Conservation (phyloP, 352 stramenopile species). For the Peronospora destructor region DNA sequence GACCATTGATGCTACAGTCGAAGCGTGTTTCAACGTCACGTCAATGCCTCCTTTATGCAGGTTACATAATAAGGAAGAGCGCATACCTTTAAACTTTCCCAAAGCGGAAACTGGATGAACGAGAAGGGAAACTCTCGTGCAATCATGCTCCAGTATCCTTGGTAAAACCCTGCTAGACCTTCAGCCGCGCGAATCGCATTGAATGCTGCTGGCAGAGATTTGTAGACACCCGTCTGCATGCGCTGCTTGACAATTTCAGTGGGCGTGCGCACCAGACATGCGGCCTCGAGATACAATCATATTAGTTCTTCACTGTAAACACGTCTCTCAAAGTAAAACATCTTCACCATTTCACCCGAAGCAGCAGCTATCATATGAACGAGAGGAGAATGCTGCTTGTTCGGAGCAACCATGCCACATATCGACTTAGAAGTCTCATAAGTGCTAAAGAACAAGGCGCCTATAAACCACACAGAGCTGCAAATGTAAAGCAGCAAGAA, state of each 20-base stretch:
- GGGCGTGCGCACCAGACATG: slow-evolving; percentile 96
- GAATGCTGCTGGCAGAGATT: slow-evolving; percentile 62
- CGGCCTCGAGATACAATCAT: slow-evolving; percentile 48
- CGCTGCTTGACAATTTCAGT: slow-evolving; percentile 99
- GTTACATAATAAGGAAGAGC: neutral
- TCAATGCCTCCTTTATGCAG: neutral
- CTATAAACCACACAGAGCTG: slow-evolving; percentile 28
- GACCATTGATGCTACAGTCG: slow-evolving; percentile 64
- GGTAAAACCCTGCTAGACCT: slow-evolving; percentile 89
- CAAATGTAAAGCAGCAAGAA: slow-evolving; percentile 1
- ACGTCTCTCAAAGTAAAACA: neutral
- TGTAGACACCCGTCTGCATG: slow-evolving; percentile 93
- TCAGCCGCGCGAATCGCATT: slow-evolving; percentile 70
- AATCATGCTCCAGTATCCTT: slow-evolving; percentile 97
- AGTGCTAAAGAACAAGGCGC: slow-evolving; percentile 84
- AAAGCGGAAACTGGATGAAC: slow-evolving; percentile 99
- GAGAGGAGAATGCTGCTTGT: slow-evolving; percentile 77
- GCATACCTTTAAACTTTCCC: slow-evolving; percentile 92
- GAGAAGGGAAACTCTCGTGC: slow-evolving; percentile 98
- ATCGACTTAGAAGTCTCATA: slow-evolving; percentile 88
- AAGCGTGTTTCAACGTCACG: slow-evolving; percentile 1
- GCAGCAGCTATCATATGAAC: slow-evolving; percentile 94
- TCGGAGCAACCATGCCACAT: slow-evolving; percentile 42
- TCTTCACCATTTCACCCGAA: slow-evolving; percentile 87
- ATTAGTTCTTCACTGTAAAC: neutral